Percentiles rank a stretch among this genome's conserved stretches.
These are phyloP conservation scores for Mycotypha africana DNA, from an alignment of 371 early-diverging fungal genomes.

Conservation along the genomic window DNA sequence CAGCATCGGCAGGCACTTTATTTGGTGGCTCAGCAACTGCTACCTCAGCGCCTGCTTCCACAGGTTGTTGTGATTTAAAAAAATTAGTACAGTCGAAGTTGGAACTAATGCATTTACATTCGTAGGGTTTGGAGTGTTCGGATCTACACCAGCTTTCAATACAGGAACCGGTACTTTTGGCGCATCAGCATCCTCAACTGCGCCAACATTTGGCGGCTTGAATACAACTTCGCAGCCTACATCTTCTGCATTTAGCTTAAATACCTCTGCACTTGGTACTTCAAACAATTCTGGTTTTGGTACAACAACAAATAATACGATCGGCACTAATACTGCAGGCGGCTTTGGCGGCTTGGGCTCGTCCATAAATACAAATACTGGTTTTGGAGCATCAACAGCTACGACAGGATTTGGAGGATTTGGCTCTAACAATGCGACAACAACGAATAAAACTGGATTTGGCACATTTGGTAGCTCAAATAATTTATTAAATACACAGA, in stretches of 20 bases:
- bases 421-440: slow-evolving; percentile 1
- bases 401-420: slow-evolving; percentile 5
- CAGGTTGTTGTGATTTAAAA: neutral
- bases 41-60: slow-evolving; percentile 18
- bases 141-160: slow-evolving; percentile 3
- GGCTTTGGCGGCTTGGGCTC: slow-evolving; percentile 5
- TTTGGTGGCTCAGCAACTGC: slow-evolving; percentile 32
- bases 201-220: slow-evolving; percentile 1
- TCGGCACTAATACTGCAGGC: neutral
- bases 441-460: slow-evolving; percentile 5
- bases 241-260: too few relatives aligned
- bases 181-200: neutral
- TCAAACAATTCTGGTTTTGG: neutral
- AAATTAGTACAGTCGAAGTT: neutral
- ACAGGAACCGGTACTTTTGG: slow-evolving; percentile 14
- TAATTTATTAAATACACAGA: neutral
- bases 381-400: neutral
- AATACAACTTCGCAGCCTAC: neutral
- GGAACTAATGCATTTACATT: neutral
- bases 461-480: slow-evolving; percentile 19
- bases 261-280: neutral
- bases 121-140: slow-evolving; percentile 13
- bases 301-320: slow-evolving; percentile 4
- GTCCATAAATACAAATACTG: neutral
- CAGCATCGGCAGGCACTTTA: slow-evolving; percentile 31